These are phyloP conservation scores for Cutaneotrichosporon sp. DNA, from an alignment of 1,284 basidiomycete species.

Conservation along the genomic window DNA sequence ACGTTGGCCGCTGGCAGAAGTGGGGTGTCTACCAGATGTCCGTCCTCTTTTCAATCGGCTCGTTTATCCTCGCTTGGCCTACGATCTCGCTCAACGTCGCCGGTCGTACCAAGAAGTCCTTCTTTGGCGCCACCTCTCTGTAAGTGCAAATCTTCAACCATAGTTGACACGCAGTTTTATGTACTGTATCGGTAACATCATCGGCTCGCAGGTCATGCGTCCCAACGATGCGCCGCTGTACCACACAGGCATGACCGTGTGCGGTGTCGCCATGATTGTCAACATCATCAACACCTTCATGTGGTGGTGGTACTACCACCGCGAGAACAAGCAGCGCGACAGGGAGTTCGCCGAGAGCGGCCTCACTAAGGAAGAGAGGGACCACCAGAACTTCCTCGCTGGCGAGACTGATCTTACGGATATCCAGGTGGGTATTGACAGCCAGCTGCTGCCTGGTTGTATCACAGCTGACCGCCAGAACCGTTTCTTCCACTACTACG, in stretches of 20 bases:
- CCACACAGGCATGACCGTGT: constrained; percentile 15
- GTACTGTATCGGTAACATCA: constrained; percentile 30
- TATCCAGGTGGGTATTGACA: no score
- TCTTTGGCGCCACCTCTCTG: constrained; percentile 17
- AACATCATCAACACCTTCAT: constrained; percentile 10
- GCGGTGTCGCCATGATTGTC: constrained; percentile 14
- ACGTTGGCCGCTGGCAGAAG: constrained; percentile 18
- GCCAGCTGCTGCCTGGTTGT: no score
- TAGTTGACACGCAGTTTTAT: constrained; percentile 3
- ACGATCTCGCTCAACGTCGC: constrained; percentile 15
- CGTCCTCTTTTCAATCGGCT: constrained; percentile 14
- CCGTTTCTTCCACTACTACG: no score
- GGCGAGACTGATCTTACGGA: constrained; percentile 32
- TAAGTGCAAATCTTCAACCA: no score
- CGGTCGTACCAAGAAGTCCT: constrained; percentile 21
- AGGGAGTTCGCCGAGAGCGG: constrained; percentile 14
- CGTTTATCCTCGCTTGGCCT: constrained; percentile 20
- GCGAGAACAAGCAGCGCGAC: constrained; percentile 24
- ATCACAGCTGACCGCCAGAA: no score
- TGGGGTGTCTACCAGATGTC: constrained; percentile 21
- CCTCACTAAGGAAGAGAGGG: constrained; percentile 23
- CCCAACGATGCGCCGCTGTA: constrained; percentile 21
- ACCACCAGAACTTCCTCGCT: constrained; percentile 19
- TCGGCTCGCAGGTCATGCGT: constrained; percentile 27
- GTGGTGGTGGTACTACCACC: constrained; percentile 24